Evolutionary conservation across 164 flowering plant genomes (phyloP), one percentile per base, ranked within the genome.

Genomic region (Hamamelis virginiana): DNA sequence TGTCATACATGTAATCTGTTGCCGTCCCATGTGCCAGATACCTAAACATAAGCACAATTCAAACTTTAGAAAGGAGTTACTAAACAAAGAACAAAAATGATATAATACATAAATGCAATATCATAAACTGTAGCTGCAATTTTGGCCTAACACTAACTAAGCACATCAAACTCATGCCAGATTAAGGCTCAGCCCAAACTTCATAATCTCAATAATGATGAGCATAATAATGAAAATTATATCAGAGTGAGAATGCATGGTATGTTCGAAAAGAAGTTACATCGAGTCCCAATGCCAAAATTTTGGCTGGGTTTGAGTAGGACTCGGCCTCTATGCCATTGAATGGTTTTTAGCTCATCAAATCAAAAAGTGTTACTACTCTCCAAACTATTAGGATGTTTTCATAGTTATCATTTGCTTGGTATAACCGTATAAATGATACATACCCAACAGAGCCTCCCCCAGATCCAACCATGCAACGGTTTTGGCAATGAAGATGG

Each of bases 401-500:
- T 21, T 14, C 12, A 67, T 45, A 18, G 13, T 43, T 41, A 55
- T 67, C 10, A 26, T 27, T 19, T 18, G 44, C 21, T 8, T 14
- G 22, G 51, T 9, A 19, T 33, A 57, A 52, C 41, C 19, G 38
- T 53, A 56, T 16, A 62, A 68, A 50, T 28, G 65, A 69, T 51
- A 88, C 96, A 46, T 53, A 95, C 98, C 98, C 97, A 41, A 95
- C 99, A 83, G 99, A 95, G 79, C 96, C 97, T 62, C 99, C 98
- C 5, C 99, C 99, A 9, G 97, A 92, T 19, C 99, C 99, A 75
- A 87, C 83, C 84, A 90, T 76, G 89, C 99, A 95, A 64, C 82
- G 85, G n/a, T 82, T 84, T 38, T 84, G 79, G 74, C 90, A 90
- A 72, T 95, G 97, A 67, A 81, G 83, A 64, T 78, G 82, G 75